Base-by-base conservation (phyloP, 352 stramenopile genomes). In the Nothophytophthora sp. region DNA sequence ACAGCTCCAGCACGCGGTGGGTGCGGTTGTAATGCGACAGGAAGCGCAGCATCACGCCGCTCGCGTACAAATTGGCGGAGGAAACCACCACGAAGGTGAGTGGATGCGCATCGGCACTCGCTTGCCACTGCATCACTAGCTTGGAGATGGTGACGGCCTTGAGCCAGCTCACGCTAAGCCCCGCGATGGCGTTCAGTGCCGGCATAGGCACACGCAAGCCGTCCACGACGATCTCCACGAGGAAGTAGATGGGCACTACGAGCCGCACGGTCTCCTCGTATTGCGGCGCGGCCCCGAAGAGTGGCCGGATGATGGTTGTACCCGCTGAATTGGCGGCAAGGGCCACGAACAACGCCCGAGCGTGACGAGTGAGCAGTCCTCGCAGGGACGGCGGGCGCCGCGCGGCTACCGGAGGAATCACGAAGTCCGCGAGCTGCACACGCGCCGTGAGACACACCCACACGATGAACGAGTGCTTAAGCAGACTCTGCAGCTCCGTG, bases 11-110 rank as follows among this genome's bases (percentile, higher is more conserved):
- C 9, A 86, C 27, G 28, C 58, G 66, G 12, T 60, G 42, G 18
- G 73, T 71, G 12, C 54, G 45, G 45, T 71, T 41, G 46, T 80
- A 86, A 40, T 88, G 68, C 28, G 51, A 63, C 35, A 90, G 51
- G 40, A 76, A 86, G 13, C 70, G 73, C 47, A 88, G 41, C 48
- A 85, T 71, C 25, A 79, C 29, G 2, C 73, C 75, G 48, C 80
- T 90, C 3, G 80, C 80, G 33, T 78, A 90, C n/a, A 90, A 55
- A 40, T 90, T 90, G 35, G 77, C 75, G 22, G 75, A 81, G 16
- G 66, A 88, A 25, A 88, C 56, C 8, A 79, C 42, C 30, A 89
- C 54, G 39, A 90, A 90, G n/a, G 60, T 67, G 9, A 78, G 22
- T 5, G 76, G 76, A 46, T 90, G 79, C 1, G 75, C 73, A n/a